A percentile compares a stretch with the other conserved stretches of the same genome.
Conservation (phyloP, 2,329 filamentous ascomycete species). For the Fusarium setosum region DNA sequence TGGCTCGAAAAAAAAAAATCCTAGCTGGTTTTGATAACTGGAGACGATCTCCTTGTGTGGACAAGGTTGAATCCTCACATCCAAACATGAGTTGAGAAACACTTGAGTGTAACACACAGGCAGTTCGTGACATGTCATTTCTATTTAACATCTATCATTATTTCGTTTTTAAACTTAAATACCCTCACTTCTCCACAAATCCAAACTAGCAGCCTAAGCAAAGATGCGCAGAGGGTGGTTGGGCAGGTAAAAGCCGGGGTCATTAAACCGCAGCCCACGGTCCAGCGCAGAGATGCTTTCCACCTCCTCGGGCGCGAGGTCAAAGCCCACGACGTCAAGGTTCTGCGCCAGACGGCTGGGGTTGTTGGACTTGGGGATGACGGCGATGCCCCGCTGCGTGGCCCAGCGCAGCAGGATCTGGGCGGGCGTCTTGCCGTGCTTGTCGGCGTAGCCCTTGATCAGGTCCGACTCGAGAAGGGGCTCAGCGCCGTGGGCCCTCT, state of each 20-base stretch:
- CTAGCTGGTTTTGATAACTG: too few species aligned
- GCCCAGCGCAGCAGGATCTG: constrained; percentile 77
- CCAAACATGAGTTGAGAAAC: too few species aligned
- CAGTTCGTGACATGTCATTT: constrained; percentile 1
- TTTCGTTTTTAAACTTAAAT: neutral
- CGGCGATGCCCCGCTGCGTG: constrained; percentile 71
- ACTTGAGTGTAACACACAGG: neutral
- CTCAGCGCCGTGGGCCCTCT: constrained; percentile 40
- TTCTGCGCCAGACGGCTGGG: constrained; percentile 62
- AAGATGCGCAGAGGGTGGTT: constrained; percentile 65
- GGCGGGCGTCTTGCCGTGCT: constrained; percentile 68
- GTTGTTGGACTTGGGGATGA: constrained; percentile 73
- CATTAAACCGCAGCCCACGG: constrained; percentile 69
- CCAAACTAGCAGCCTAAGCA: constrained; percentile 38
- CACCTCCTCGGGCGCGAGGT: constrained; percentile 65
- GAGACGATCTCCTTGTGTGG: too few species aligned
- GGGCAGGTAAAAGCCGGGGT: constrained; percentile 50
- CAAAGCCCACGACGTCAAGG: constrained; percentile 66
- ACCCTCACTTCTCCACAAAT: neutral
- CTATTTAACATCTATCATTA: constrained; percentile 12
- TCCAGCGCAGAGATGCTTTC: constrained; percentile 66
- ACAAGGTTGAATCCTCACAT: too few species aligned
- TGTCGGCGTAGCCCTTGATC: constrained; percentile 63
- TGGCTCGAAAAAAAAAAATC: too few species aligned
- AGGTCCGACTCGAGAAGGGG: constrained; percentile 47